Evolutionary conservation across 108 stramenopile species (phyloP).

Genomic region (Conticribra weissflogii): DNA sequence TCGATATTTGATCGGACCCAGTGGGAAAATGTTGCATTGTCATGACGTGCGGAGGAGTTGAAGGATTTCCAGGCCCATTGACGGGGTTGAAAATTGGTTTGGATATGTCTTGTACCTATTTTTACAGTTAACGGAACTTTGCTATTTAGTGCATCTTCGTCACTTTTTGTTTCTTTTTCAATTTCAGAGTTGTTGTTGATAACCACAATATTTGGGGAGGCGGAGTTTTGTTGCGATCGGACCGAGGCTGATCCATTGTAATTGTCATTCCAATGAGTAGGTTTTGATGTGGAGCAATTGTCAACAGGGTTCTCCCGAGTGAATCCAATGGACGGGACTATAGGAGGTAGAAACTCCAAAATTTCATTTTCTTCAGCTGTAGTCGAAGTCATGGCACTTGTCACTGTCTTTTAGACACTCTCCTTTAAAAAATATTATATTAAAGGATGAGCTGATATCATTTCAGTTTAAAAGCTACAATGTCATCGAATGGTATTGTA

Average conservation of each 20-base stretch:
- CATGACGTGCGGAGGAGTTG: conserved; percentile 71
- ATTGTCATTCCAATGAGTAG: background rate
- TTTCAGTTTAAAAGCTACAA: too few relatives aligned
- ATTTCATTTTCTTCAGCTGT: too few relatives aligned
- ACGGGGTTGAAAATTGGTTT: conserved; percentile 55
- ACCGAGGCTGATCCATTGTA: background rate
- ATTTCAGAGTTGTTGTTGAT: background rate
- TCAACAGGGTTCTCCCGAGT: background rate
- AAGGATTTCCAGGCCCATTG: conserved; percentile 88
- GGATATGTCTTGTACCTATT: conserved; percentile 65
- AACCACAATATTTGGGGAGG: background rate
- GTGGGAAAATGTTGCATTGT: conserved; percentile 69
- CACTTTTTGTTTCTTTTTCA: background rate
- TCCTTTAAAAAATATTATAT: too few relatives aligned
- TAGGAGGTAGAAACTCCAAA: conserved; percentile 55
- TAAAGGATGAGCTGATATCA: too few relatives aligned
- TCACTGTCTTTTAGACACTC: too few relatives aligned
- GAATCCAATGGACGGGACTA: conserved; percentile 56
- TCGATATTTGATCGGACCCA: conserved; percentile 86
- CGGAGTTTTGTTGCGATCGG: background rate
- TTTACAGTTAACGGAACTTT: conserved; percentile 50
- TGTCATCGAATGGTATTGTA: too few relatives aligned
- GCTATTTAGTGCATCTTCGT: background rate
- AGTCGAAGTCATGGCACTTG: too few relatives aligned
- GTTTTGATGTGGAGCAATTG: background rate